Evolutionary conservation across 345 rosid genomes (phyloP), one percentile per base, ranked within the genome.

Genomic region (Aegle marmelos): DNA sequence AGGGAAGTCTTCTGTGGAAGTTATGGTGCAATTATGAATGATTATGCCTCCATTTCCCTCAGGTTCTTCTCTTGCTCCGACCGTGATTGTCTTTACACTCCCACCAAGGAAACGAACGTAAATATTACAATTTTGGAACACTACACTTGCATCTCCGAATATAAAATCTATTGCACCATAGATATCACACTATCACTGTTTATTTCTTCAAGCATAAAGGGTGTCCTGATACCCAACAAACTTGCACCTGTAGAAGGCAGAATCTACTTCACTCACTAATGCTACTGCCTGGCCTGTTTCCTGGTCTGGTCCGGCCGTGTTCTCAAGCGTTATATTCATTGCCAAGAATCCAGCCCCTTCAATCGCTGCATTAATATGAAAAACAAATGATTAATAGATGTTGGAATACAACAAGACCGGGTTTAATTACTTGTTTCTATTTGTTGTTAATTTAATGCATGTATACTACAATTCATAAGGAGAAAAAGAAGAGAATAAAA

Each of bases 161-260:
- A 84, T 84, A 76, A 84, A 84, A 69, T 84, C 87, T 2, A 81
- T 45, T 0, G 85, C 81, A 45, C 50, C 50, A 45, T 45, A 45
- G 50, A 45, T 11, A 11, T 45, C 50, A 45, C 50, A 45, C 50
- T 84, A 82, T 8, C 84, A 84, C 36, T 84, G 86, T 8, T 79
- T 76, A 41, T 71, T 72, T 2, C 76, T 41, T 71, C 70, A 78
- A 6, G 61, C 83, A n/a, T 77, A 77, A 17, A 83, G 68, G 6
- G 86, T 80, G 60, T 83, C 86, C 59, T 83, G 86, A 59, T 77
- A 83, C 2, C 86, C 86, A 13, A n/a, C 22, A 22, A 84, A 21
- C 13, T 53, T 31, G 70, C 86, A 84, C 50, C 50, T 45, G 50
- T 45, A 45, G 50, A 45, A 45, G 50, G 50, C 50, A 11, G 50